Evolutionary conservation across 345 rosid species (phyloP).

Genomic region (Arabidopsis arenosa): DNA sequence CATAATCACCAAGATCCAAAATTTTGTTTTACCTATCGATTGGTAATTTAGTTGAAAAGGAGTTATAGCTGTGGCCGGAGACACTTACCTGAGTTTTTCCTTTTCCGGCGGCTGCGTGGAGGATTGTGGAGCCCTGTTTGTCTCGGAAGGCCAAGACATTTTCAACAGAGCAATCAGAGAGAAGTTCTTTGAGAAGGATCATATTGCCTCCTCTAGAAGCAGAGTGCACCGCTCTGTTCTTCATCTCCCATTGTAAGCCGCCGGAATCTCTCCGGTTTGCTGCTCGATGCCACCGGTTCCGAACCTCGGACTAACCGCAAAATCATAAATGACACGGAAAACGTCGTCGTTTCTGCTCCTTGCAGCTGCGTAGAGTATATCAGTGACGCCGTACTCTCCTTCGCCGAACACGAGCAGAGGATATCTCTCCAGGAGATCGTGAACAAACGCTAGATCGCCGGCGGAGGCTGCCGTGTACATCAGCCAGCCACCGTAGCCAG

Average conservation of each 20-base stretch:
- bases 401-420: slow-evolving; percentile 88
- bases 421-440: slow-evolving; percentile 67
- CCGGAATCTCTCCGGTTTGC: slow-evolving; percentile 64
- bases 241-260: slow-evolving; percentile 73
- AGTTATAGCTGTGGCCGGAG: not conserved
- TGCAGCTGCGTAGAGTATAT: slow-evolving; percentile 83
- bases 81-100: slow-evolving; percentile 74
- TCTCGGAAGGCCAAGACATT: slow-evolving; percentile 73
- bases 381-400: slow-evolving; percentile 95
- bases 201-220: slow-evolving; percentile 90
- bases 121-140: slow-evolving; percentile 74
- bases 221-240: slow-evolving; percentile 86
- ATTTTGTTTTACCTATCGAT: not conserved
- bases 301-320: slow-evolving; percentile 70
- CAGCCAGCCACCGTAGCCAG: slow-evolving; percentile 93
- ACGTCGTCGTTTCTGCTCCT: slow-evolving; percentile 70
- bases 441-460: slow-evolving; percentile 75
- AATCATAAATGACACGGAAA: slow-evolving; percentile 73
- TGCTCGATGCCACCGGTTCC: slow-evolving; percentile 58
- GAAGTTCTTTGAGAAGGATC: slow-evolving; percentile 62
- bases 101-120: slow-evolving; percentile 91
- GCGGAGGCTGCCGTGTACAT: slow-evolving; percentile 94
- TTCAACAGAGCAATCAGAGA: slow-evolving; percentile 44
- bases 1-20: not conserved
- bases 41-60: not conserved